Percentiles rank a stretch among this genome's conserved stretches.
phyloP scores from a whole-genome alignment of 1,284 basidiomycete genomes.

The Heterobasidion parviporum region DNA sequence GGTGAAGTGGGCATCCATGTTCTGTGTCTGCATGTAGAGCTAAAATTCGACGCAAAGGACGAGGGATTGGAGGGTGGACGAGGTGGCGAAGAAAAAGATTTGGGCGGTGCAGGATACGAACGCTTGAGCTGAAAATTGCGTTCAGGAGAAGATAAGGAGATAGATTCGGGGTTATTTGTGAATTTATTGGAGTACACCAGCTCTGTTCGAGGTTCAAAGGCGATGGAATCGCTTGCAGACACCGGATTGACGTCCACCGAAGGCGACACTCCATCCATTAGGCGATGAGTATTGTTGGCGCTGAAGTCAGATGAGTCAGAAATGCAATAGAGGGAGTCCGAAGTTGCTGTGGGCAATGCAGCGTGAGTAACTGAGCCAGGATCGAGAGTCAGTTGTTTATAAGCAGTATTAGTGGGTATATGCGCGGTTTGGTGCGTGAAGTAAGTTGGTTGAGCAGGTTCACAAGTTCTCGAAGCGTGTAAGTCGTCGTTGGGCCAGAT shows the following conservation, averaged over 20 bases:
- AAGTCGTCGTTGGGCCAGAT: not conserved
- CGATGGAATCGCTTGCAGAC: too few relatives aligned
- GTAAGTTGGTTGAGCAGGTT: not conserved
- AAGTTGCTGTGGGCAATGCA: not conserved
- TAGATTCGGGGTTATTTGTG: too few relatives aligned
- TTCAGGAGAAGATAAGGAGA: not conserved
- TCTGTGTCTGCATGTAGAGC: not conserved
- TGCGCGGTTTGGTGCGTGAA: not conserved
- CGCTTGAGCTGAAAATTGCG: not conserved
- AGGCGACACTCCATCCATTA: too few relatives aligned
- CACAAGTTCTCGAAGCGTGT: not conserved
- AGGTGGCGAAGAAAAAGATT: conserved; percentile 2
- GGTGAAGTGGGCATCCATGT: too few relatives aligned
- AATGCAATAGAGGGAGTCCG: not conserved
- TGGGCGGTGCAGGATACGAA: not conserved
- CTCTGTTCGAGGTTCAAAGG: too few relatives aligned
- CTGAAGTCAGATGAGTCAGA: too few relatives aligned
- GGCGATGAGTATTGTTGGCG: too few relatives aligned
- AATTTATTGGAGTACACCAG: too few relatives aligned
- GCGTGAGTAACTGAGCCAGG: too few relatives aligned
- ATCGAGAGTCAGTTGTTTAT: not conserved
- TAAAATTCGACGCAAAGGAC: not conserved
- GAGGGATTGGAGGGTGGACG: not conserved
- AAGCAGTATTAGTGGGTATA: not conserved
- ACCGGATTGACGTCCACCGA: too few relatives aligned